These are phyloP conservation scores for Solanum paucissectum DNA, from an alignment of 257 asterid species.

Conservation along the genomic window DNA sequence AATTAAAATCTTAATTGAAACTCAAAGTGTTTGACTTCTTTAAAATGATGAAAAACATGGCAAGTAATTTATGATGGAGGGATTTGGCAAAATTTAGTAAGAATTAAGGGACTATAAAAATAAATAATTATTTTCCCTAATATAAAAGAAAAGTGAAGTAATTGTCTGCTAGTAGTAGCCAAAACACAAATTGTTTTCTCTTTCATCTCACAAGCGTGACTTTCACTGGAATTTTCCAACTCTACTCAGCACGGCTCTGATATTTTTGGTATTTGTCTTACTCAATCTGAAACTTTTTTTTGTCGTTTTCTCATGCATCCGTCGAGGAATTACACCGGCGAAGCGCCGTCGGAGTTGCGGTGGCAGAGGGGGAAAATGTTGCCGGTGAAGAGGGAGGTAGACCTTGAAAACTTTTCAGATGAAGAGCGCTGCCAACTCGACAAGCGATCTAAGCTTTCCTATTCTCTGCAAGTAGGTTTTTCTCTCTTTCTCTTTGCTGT, in stretches of 20 bases:
- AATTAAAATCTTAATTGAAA: not conserved
- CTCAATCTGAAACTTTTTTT: not conserved
- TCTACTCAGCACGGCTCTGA: not conserved
- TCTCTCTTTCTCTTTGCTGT: not conserved
- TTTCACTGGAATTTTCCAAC: not conserved
- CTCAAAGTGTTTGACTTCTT: not conserved
- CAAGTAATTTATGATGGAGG: not conserved
- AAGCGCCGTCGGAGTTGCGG: slow-evolving; percentile 2
- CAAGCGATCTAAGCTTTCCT: slow-evolving; percentile 31
- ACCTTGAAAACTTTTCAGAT: slow-evolving; percentile 12
- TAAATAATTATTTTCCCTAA: not conserved
- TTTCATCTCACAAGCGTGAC: not conserved
- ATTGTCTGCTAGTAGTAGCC: not conserved
- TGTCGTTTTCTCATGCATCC: not conserved
- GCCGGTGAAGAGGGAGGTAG: slow-evolving; percentile 32
- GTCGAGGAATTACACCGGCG: slow-evolving; percentile 16
- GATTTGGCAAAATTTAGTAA: not conserved
- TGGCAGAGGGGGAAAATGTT: slow-evolving; percentile 14
- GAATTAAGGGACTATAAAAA: not conserved
- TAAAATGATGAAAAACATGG: not conserved
- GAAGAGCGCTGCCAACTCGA: slow-evolving; percentile 25
- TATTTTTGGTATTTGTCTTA: not conserved
- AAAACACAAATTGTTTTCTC: not conserved
- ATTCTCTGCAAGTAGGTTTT: slow-evolving; percentile 7
- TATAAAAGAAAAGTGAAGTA: not conserved